phyloP scores from a whole-genome alignment of 108 stramenopile genomes.

The Conticribra guillardii region DNA sequence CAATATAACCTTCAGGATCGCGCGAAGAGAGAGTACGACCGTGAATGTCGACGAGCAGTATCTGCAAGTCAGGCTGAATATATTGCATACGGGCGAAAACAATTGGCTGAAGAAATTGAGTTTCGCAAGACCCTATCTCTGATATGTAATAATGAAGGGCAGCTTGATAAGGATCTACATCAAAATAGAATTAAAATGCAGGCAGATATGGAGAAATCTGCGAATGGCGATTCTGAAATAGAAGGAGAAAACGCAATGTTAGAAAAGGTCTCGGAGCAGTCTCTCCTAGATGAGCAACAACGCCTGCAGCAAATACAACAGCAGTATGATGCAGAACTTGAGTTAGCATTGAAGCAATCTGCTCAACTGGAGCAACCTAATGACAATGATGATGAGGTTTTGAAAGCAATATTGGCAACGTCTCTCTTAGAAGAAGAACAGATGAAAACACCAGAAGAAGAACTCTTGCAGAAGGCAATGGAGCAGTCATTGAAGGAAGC shows the following conservation, averaged over 20 bases:
- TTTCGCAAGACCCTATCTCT: constrained; percentile 16
- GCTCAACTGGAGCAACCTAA: constrained; percentile 6
- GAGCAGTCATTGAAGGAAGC: constrained; percentile 11
- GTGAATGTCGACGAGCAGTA: constrained; percentile 23
- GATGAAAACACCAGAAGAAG: background rate
- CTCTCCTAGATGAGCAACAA: constrained; percentile 30
- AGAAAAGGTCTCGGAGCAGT: constrained; percentile 31
- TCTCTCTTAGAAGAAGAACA: background rate
- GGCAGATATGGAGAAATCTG: background rate
- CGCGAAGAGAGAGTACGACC: constrained; percentile 7
- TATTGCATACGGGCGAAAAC: background rate
- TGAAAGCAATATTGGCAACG: background rate
- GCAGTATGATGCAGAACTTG: constrained; percentile 29
- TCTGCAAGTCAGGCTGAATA: constrained; percentile 24
- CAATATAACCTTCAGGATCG: background rate
- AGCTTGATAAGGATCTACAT: too few relatives aligned
- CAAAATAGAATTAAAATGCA: background rate
- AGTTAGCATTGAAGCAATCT: constrained; percentile 21
- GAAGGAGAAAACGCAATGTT: constrained; percentile 6
- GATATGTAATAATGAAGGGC: too few relatives aligned
- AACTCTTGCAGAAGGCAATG: constrained; percentile 12
- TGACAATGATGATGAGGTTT: background rate
- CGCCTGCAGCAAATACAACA: constrained; percentile 6
- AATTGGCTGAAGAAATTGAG: background rate
- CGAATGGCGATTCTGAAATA: background rate